phyloP scores from a whole-genome alignment of 306 rosid genomes.

The Cercis canadensis region DNA sequence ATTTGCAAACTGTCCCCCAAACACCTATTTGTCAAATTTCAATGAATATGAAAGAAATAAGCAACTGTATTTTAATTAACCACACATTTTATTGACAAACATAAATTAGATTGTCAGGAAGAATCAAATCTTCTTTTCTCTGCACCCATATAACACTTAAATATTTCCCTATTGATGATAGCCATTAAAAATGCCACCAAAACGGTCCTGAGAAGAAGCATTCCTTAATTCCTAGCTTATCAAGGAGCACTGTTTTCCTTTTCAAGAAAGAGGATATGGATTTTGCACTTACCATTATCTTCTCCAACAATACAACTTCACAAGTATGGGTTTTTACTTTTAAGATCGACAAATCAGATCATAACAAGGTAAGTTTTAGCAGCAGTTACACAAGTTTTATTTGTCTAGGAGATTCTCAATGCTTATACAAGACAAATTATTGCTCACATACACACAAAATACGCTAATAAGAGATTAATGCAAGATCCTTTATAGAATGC shows the following conservation, averaged over 20 bases:
- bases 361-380: not conserved
- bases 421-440: too few relatives aligned
- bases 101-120: too few relatives aligned
- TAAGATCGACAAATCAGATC: too few relatives aligned
- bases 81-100: too few relatives aligned
- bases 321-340: too few relatives aligned
- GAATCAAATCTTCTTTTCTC: not conserved
- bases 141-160: not conserved
- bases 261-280: not conserved
- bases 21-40: too few relatives aligned
- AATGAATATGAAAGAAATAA: too few relatives aligned
- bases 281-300: not conserved
- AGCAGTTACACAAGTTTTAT: too few relatives aligned
- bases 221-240: not conserved
- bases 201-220: not conserved
- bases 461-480: not conserved
- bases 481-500: not conserved
- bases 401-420: too few relatives aligned
- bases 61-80: too few relatives aligned
- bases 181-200: not conserved
- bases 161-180: too few relatives aligned
- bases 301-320: not conserved
- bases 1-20: conserved; percentile 14
- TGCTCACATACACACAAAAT: too few relatives aligned
- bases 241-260: not conserved